These are phyloP conservation scores for Clarkia xantiana DNA, from an alignment of 345 rosid species.

Conservation along the genomic window DNA sequence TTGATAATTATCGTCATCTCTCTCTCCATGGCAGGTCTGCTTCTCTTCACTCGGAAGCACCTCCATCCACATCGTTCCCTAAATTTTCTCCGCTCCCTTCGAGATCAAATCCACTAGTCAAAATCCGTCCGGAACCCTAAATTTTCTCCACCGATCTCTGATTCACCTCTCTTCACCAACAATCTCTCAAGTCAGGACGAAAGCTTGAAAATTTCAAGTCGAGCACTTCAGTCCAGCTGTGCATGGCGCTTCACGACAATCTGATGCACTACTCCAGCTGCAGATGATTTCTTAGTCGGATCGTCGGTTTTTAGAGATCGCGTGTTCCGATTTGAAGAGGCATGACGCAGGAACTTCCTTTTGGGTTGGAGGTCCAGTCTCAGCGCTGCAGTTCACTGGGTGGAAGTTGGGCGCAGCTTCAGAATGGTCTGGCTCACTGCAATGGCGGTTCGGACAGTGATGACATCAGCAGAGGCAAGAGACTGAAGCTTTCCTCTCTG, in stretches of 20 bases:
- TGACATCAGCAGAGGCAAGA: slow-evolving; percentile 26
- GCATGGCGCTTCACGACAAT: too few relatives aligned
- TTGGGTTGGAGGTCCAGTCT: slow-evolving; percentile 15
- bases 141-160: not conserved
- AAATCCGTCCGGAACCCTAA: not conserved
- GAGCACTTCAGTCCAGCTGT: too few relatives aligned
- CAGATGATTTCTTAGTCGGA: slow-evolving; percentile 4
- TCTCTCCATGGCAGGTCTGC: not conserved
- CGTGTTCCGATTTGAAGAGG: slow-evolving; percentile 10
- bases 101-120: too few relatives aligned
- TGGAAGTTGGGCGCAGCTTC: slow-evolving; percentile 18
- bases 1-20: not conserved
- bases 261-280: too few relatives aligned
- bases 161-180: too few relatives aligned
- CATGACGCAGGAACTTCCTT: slow-evolving; percentile 50
- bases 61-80: not conserved
- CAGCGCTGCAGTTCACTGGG: slow-evolving; percentile 17
- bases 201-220: too few relatives aligned
- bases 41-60: not conserved
- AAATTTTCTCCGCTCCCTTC: slow-evolving; percentile 6
- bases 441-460: slow-evolving; percentile 18
- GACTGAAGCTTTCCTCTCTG: slow-evolving; percentile 39
- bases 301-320: too few relatives aligned
- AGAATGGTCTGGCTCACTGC: slow-evolving; percentile 18
- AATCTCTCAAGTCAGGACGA: too few relatives aligned